These are phyloP conservation scores for Monotropa hypopitys DNA, from an alignment of 179 eudicot species.

Conservation along the genomic window DNA sequence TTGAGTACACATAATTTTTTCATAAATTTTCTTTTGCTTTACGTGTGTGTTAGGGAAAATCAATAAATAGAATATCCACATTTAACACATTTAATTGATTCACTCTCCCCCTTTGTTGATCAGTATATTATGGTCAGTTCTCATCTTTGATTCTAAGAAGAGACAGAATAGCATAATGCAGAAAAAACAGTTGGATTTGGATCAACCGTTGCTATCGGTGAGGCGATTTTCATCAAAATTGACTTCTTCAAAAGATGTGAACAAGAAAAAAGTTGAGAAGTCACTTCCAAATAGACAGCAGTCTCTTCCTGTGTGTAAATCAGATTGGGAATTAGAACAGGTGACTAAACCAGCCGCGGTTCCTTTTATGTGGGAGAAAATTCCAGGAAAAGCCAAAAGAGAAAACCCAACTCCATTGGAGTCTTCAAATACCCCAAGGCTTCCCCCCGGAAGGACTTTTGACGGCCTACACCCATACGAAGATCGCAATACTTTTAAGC, in stretches of 20 bases:
- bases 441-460: conserved; percentile 35
- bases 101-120: background rate
- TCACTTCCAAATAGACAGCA: conserved; percentile 13
- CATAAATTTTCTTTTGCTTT: background rate
- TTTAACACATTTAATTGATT: background rate
- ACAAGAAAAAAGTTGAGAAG: conserved; percentile 9
- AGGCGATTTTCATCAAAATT: conserved; percentile 43
- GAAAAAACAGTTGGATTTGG: conserved; percentile 52
- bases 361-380: conserved; percentile 79
- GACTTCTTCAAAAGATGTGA: conserved; percentile 18
- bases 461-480: conserved; percentile 18
- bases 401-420: conserved; percentile 20
- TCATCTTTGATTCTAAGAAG: background rate
- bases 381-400: conserved; percentile 63
- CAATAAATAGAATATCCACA: background rate
- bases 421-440: conserved; percentile 33
- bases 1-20: background rate
- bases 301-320: conserved; percentile 22
- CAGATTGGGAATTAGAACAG: conserved; percentile 37
- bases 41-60: background rate
- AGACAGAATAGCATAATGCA: conserved; percentile 27
- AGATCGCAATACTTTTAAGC: conserved; percentile 17
- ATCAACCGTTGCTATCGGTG: conserved; percentile 69
- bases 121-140: background rate
- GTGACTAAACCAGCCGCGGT: conserved; percentile 64